Conservation (phyloP, 1,284 basidiomycete genomes). For the Ustilago trichophora region DNA sequence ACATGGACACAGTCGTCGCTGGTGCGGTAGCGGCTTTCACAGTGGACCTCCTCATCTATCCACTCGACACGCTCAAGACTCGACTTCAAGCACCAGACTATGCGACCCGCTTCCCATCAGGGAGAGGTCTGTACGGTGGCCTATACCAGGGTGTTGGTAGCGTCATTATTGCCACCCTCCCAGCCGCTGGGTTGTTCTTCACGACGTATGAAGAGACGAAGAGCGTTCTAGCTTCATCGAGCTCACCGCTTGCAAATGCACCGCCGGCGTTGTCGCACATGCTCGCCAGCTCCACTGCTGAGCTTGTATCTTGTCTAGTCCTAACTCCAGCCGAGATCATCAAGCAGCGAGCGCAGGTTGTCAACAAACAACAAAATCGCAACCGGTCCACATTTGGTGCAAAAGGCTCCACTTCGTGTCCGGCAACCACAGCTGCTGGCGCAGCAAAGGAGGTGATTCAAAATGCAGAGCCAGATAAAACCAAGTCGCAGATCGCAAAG, state of each 20-base stretch:
- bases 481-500: slow-evolving; percentile 18
- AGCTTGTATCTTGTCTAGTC: slow-evolving; percentile 54
- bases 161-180: slow-evolving; percentile 92
- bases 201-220: slow-evolving; percentile 56
- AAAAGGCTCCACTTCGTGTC: slow-evolving; percentile 5
- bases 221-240: slow-evolving; percentile 30
- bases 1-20: slow-evolving; percentile 50
- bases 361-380: slow-evolving; percentile 38
- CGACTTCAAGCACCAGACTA: slow-evolving; percentile 82
- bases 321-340: slow-evolving; percentile 60
- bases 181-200: slow-evolving; percentile 71
- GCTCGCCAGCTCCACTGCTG: slow-evolving; percentile 48
- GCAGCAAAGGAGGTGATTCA: slow-evolving; percentile 27
- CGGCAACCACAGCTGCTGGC: slow-evolving; percentile 12
- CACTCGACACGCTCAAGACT: slow-evolving; percentile 97
- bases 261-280: slow-evolving; percentile 46
- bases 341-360: slow-evolving; percentile 58
- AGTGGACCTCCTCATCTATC: slow-evolving; percentile 89
- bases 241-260: slow-evolving; percentile 35
- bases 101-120: slow-evolving; percentile 76
- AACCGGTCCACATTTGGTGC: not conserved
- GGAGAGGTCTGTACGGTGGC: slow-evolving; percentile 84
- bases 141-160: slow-evolving; percentile 97
- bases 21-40: slow-evolving; percentile 61
- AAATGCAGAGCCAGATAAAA: slow-evolving; percentile 3